Conservation (phyloP, 148 eudicot genomes). For the Hydrangea macrophylla region DNA sequence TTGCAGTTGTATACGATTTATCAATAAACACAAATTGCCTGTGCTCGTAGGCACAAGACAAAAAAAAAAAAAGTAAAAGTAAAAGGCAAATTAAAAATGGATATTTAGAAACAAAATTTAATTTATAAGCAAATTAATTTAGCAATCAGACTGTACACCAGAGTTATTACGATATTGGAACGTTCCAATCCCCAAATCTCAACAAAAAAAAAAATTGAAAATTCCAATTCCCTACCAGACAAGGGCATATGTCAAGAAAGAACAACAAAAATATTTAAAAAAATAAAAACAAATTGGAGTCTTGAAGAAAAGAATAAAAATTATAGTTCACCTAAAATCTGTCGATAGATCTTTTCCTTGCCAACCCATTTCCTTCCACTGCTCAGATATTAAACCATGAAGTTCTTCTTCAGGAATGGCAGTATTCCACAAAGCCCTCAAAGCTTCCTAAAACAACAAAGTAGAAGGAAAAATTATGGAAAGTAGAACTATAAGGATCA, state of each 20-base stretch:
- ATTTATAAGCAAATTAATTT: no score
- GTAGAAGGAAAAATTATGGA: background rate
- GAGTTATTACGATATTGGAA: no score
- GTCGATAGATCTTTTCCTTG: slow-evolving; percentile 99
- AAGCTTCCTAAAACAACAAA: slow-evolving; percentile 55
- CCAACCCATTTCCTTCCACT: slow-evolving; percentile 99
- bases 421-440: slow-evolving; percentile 82
- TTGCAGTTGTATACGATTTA: no score
- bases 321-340: slow-evolving; percentile 66
- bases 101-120: no score
- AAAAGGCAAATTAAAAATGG: no score
- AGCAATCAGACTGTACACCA: no score
- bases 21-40: no score
- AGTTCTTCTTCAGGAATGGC: slow-evolving; percentile 86
- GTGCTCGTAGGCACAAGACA: no score
- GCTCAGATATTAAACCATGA: slow-evolving; percentile 76
- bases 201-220: no score
- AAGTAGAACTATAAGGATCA: background rate
- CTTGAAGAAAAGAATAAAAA: slow-evolving; percentile 5
- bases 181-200: no score
- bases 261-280: slow-evolving; percentile 11
- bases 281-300: slow-evolving; percentile 2
- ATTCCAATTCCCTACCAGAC: slow-evolving; percentile 69
- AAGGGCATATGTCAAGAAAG: slow-evolving; percentile 15
- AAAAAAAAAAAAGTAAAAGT: no score